These are phyloP conservation scores for Cladosporium sphaerospermum DNA, from an alignment of 2,329 filamentous ascomycete species.

Conservation along the genomic window DNA sequence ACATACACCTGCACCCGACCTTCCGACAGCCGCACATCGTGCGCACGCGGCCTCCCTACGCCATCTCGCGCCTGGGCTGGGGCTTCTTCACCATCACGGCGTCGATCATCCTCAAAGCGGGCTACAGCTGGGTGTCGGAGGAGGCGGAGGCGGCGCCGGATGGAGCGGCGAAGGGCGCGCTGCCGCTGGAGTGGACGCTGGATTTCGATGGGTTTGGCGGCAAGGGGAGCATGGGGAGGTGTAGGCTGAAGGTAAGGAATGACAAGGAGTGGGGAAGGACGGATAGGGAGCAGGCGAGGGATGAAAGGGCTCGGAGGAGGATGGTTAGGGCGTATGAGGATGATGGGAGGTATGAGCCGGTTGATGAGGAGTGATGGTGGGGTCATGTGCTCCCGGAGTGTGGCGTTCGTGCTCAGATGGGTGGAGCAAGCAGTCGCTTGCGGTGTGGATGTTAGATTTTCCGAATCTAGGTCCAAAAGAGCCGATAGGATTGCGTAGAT, in stretches of 20 bases:
- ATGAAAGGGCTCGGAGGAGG: slow-evolving; percentile 22
- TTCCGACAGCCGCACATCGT: slow-evolving; percentile 34
- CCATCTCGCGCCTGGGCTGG: slow-evolving; percentile 38
- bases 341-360: slow-evolving; percentile 22
- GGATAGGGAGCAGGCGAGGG: slow-evolving; percentile 17
- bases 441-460: too few species aligned
- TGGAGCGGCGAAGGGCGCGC: slow-evolving; percentile 28
- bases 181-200: slow-evolving; percentile 39
- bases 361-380: background rate
- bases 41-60: slow-evolving; percentile 33
- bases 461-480: too few species aligned
- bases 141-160: slow-evolving; percentile 30
- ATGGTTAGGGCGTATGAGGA: slow-evolving; percentile 19
- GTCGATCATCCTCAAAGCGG: slow-evolving; percentile 36
- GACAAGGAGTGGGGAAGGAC: slow-evolving; percentile 21
- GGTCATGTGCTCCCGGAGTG: too few species aligned
- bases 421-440: too few species aligned
- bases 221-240: slow-evolving; percentile 35
- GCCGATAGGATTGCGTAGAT: too few species aligned
- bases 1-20: slow-evolving; percentile 38
- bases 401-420: too few species aligned
- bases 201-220: slow-evolving; percentile 34
- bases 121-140: slow-evolving; percentile 39
- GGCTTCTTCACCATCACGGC: slow-evolving; percentile 37
- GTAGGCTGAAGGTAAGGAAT: slow-evolving; percentile 36